A percentile compares a stretch with the other conserved stretches of the same genome.
phyloP scores from a whole-genome alignment of 371 early-diverging fungal species.

The Smittium mucronatum region DNA sequence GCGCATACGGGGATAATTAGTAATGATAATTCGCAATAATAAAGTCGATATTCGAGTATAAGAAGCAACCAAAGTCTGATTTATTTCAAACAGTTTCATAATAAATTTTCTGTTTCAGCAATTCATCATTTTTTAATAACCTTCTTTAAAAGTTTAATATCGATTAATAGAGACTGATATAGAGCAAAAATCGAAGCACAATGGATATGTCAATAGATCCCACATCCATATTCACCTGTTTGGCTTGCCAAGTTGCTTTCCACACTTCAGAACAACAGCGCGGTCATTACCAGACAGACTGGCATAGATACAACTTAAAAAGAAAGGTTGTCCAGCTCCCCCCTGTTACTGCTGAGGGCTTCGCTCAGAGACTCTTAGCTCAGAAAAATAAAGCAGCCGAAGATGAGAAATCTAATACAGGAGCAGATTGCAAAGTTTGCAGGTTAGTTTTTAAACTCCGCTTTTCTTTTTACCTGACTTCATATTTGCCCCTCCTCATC shows the following conservation, averaged over 20 bases:
- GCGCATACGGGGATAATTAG: no score
- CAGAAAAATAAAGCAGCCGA: slow-evolving; percentile 33
- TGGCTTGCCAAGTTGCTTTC: slow-evolving; percentile 80
- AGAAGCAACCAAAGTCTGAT: not conserved
- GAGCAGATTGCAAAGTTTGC: slow-evolving; percentile 33
- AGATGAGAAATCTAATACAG: slow-evolving; percentile 19
- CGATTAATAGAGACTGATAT: no score
- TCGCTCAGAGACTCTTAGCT: slow-evolving; percentile 55
- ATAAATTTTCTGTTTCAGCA: no score
- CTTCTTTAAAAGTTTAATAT: no score
- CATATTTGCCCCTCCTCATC: no score
- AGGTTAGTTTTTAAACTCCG: slow-evolving; percentile 17
- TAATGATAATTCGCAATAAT: no score
- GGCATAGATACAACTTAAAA: slow-evolving; percentile 97
- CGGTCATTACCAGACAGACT: slow-evolving; percentile 83
- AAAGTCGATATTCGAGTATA: no score
- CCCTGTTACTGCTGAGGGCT: slow-evolving; percentile 66
- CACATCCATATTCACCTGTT: slow-evolving; percentile 47
- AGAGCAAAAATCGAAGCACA: no score
- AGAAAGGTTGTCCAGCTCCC: slow-evolving; percentile 75
- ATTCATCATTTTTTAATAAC: no score
- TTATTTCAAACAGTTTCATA: not conserved
- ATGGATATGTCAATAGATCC: not conserved
- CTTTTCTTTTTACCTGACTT: no score
- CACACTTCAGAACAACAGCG: slow-evolving; percentile 68